Evolutionary conservation across 441 rosid genomes (phyloP).

Genomic region (Pelargonium fulgidum): DNA sequence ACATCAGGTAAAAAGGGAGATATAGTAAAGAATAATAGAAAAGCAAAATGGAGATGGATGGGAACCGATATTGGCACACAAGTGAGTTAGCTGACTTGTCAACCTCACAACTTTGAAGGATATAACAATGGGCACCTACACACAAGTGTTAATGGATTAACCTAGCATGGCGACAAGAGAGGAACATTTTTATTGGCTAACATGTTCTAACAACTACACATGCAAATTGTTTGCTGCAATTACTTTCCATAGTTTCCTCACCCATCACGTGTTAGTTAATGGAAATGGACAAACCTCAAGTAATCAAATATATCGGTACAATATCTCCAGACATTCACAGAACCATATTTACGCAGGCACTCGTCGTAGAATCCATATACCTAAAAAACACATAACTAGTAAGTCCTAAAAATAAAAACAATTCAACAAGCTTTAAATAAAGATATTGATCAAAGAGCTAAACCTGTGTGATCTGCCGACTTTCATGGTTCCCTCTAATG

Average conservation of each 20-base stretch:
- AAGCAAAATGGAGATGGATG: not conserved
- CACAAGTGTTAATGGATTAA: not conserved
- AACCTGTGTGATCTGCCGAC: constrained; percentile 95
- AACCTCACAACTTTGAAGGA: not conserved
- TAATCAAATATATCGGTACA: constrained; percentile 96
- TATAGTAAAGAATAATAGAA: not conserved
- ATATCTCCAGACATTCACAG: constrained; percentile 93
- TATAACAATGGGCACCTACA: constrained; percentile 9
- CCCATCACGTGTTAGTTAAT: constrained; percentile 2
- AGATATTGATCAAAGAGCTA: constrained; percentile 15
- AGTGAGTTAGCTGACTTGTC: not conserved
- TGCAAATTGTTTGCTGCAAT: not conserved
- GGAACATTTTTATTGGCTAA: too few relatives aligned
- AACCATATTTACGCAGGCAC: constrained; percentile 83
- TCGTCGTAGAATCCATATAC: constrained; percentile 94
- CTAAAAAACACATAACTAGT: constrained; percentile 35
- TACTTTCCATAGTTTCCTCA: not conserved
- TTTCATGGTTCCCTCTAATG: constrained; percentile 89
- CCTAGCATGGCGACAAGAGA: too few relatives aligned
- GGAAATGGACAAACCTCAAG: constrained; percentile 50
- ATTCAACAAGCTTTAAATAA: constrained; percentile 10
- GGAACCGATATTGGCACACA: not conserved
- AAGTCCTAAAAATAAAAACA: constrained; percentile 16
- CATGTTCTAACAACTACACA: too few relatives aligned
- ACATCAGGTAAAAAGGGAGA: too few relatives aligned